Conservation (phyloP, 306 rosid species). For the Vicia faba region DNA sequence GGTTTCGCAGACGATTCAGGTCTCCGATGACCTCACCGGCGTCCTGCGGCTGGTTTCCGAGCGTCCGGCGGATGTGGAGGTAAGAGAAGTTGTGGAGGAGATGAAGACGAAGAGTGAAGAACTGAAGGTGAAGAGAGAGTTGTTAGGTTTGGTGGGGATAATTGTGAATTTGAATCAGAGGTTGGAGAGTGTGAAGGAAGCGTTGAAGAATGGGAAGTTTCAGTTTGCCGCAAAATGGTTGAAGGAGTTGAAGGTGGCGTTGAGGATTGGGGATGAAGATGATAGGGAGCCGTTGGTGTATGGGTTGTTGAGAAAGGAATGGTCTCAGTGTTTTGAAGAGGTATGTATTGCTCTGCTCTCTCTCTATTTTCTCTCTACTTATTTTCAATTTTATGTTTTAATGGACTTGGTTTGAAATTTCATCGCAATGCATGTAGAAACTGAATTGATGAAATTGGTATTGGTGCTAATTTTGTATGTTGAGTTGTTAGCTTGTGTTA, state of each 20-base stretch:
- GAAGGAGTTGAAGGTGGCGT: conserved; percentile 62
- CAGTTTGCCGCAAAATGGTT: conserved; percentile 68
- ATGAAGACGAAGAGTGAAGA: conserved; percentile 59
- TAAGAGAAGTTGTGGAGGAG: conserved; percentile 59
- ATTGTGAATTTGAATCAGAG: conserved; percentile 52
- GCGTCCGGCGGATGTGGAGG: conserved; percentile 56
- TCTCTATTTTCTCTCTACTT: neutral
- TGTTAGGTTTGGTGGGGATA: conserved; percentile 60
- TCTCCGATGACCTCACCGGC: conserved; percentile 52
- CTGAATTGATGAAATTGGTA: conserved; percentile 12
- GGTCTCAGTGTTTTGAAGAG: conserved; percentile 88
- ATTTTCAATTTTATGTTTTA: neutral
- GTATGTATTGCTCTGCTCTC: conserved; percentile 51
- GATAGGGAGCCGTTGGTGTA: conserved; percentile 79
- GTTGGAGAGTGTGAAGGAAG: conserved; percentile 63
- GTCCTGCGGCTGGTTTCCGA: conserved; percentile 55
- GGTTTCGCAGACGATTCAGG: conserved; percentile 53
- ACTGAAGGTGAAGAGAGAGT: conserved; percentile 59
- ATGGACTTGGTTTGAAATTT: conserved; percentile 5
- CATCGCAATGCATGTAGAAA: conserved; percentile 1
- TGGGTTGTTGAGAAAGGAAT: conserved; percentile 71
- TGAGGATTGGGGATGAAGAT: conserved; percentile 48
- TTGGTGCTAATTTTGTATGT: neutral
- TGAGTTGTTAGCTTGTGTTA: neutral
- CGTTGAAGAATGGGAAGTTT: conserved; percentile 61